phyloP scores from a whole-genome alignment of 2,329 filamentous ascomycete species.

The Dactylonectria estremocensis region DNA sequence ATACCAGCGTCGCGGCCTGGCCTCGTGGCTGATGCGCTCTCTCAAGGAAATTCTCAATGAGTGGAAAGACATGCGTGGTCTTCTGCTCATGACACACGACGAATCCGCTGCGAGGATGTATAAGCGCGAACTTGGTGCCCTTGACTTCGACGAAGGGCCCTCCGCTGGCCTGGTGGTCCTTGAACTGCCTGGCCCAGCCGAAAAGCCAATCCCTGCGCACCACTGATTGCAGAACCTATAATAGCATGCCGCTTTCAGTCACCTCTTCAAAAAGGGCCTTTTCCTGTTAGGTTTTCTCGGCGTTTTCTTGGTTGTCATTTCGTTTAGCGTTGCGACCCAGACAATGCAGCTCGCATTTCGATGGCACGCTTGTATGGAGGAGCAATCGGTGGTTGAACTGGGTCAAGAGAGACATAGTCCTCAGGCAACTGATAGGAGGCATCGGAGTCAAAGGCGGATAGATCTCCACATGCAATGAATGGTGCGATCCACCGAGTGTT shows the following conservation, averaged over 20 bases:
- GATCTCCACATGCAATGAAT: constrained; percentile 96
- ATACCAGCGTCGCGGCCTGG: constrained; percentile 74
- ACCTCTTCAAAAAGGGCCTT: neutral
- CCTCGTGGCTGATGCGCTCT: constrained; percentile 75
- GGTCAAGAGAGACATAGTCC: constrained; percentile 88
- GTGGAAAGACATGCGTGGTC: constrained; percentile 73
- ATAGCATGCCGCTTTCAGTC: constrained; percentile 3
- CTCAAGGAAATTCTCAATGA: constrained; percentile 69
- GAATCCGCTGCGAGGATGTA: constrained; percentile 62
- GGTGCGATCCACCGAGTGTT: constrained; percentile 88
- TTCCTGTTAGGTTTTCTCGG: constrained; percentile 26
- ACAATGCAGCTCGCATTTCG: constrained; percentile 71
- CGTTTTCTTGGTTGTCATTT: constrained; percentile 30
- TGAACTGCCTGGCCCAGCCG: constrained; percentile 57
- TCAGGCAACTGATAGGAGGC: constrained; percentile 93
- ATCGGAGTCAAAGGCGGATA: constrained; percentile 95
- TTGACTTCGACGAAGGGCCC: constrained; percentile 60
- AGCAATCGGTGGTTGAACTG: constrained; percentile 94
- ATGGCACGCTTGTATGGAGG: constrained; percentile 94
- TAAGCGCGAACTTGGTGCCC: constrained; percentile 61
- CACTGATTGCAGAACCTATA: constrained; percentile 40
- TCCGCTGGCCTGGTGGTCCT: constrained; percentile 58
- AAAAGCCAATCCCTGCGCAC: constrained; percentile 54
- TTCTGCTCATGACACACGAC: constrained; percentile 68
- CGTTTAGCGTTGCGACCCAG: constrained; percentile 49